Evolutionary conservation across 2,329 filamentous ascomycete genomes (phyloP).

Genomic region (Emergomyces pasteurianus): DNA sequence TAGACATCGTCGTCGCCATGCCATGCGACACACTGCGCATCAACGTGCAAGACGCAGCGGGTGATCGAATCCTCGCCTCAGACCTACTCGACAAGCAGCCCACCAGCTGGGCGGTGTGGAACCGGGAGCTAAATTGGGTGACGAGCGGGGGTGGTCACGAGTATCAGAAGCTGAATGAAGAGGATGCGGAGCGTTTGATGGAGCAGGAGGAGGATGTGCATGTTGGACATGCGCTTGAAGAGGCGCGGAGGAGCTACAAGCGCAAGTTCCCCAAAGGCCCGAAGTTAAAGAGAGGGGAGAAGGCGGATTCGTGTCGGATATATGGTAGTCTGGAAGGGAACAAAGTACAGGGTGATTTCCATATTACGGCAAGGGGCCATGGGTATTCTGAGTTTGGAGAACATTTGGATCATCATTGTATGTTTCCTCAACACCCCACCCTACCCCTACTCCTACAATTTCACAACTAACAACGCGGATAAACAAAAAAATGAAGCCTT

Average conservation of each 20-base stretch:
- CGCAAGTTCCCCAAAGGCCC: constrained; percentile 63
- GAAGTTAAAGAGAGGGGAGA: constrained; percentile 42
- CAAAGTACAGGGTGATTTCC: constrained; percentile 95
- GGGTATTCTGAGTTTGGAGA: constrained; percentile 74
- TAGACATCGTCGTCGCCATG: constrained; percentile 90
- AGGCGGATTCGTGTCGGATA: constrained; percentile 69
- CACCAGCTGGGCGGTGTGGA: constrained; percentile 76
- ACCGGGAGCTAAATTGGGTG: constrained; percentile 49
- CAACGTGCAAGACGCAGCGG: constrained; percentile 92
- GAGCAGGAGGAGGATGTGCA: constrained; percentile 60
- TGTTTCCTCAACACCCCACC: constrained; percentile 26
- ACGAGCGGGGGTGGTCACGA: constrained; percentile 49
- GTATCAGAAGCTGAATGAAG: constrained; percentile 44
- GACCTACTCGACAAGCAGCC: constrained; percentile 60
- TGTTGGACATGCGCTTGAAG: constrained; percentile 78
- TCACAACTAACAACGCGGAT: background rate
- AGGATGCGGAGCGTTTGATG: constrained; percentile 43
- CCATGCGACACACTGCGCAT: constrained; percentile 76
- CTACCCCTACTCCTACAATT: background rate
- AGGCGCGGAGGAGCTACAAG: constrained; percentile 54
- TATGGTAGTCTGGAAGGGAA: constrained; percentile 86
- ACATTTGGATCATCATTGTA: constrained; percentile 73
- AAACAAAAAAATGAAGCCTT: constrained; percentile 47
- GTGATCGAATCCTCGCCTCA: constrained; percentile 79
- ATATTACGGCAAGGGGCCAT: constrained; percentile 89